Evolutionary conservation across 805 yeast species (phyloP), one percentile per base, ranked within the genome.

Genomic region (Zygosaccharomyces pseudorouxii): DNA sequence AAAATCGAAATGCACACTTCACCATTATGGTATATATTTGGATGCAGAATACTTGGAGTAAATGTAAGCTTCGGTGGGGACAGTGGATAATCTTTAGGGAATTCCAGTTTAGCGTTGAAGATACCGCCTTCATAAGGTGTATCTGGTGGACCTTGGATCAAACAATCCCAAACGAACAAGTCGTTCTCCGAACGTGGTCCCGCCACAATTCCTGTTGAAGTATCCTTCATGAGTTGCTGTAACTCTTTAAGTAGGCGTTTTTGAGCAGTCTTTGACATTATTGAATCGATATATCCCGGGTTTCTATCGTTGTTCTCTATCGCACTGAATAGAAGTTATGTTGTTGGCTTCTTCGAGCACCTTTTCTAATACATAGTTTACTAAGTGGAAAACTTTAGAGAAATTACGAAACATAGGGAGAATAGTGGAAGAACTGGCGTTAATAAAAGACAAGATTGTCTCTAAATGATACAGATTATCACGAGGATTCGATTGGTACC

Each of bases 141-240:
- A 41, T 79, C 95, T 10, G 80, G 74, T 1, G 96, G 96, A 1
- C 96, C 96, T 56, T 83, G 89, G 38, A 88, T 69, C 49, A 87
- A 70, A 59, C 96, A 88, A 54, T 87, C 95, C 96, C 96, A 88
- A 23, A 74, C 72, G 51, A 86, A 84, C 45, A 88, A 70, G 65
- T 88, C 77, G 54, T 81, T 82, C 58, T 87, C 95, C 19, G 78
- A 70, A 3, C 81, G 73, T 0, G 99, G 99, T 1, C 96, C 96
- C 0, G 99, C 99, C 5, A 89, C 80, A 30, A 92, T 87, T 1
- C 99, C 99, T 27, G 95, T 97, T 0, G 97, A 96, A 0, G 96
- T 84, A 53, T 90, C 96, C 55, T 78, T 79, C 14, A 83, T 72
- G 22, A 93, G 78, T 67, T 89, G 96, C 64, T 88, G 92, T 64